These are phyloP conservation scores for Rhodamnia argentea DNA, from an alignment of 345 rosid species.

Conservation along the genomic window DNA sequence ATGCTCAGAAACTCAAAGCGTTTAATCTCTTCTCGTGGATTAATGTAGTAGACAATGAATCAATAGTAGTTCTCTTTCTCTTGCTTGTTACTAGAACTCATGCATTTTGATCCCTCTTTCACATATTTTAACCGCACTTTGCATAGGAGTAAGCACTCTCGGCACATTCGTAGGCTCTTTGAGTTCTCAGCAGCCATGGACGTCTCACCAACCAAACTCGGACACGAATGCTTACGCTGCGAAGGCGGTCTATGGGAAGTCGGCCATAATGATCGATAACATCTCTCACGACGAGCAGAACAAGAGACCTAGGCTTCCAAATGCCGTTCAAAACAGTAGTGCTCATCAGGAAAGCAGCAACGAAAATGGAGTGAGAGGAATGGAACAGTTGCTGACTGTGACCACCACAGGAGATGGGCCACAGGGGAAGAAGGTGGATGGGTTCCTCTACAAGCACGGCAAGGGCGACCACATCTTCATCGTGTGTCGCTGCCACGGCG, in stretches of 20 bases:
- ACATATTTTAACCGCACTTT: background rate
- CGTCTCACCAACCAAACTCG: background rate
- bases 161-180: background rate
- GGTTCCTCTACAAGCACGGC: conserved; percentile 1
- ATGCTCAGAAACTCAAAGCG: background rate
- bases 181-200: background rate
- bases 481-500: conserved; percentile 4
- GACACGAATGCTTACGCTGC: background rate
- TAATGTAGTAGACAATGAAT: background rate
- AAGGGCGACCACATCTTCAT: background rate
- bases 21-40: background rate
- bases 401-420: conserved; percentile 22
- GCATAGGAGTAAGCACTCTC: background rate
- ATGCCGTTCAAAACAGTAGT: background rate
- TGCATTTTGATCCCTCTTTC: background rate
- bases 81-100: background rate
- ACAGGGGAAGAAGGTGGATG: background rate
- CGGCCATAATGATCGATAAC: background rate
- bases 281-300: background rate
- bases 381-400: conserved; percentile 49
- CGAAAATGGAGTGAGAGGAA: conserved; percentile 1
- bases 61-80: background rate
- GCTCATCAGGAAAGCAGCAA: background rate
- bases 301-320: background rate
- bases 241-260: background rate